Percentiles rank a stretch among this genome's conserved stretches.
These are phyloP conservation scores for Tricholoma sp. DNA, from an alignment of 768 basidiomycete species.

Conservation along the genomic window DNA sequence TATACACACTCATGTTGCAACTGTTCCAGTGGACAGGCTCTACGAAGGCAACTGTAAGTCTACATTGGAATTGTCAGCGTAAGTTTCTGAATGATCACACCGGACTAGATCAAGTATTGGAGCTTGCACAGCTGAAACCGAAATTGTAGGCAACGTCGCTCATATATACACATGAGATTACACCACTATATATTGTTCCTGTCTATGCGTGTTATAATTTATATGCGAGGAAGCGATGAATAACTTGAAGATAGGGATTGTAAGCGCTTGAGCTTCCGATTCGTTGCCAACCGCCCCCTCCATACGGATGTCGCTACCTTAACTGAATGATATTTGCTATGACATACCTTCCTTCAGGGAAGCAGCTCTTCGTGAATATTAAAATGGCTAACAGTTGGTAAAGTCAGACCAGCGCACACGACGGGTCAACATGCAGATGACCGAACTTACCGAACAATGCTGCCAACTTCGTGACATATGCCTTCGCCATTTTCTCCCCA, in stretches of 20 bases:
- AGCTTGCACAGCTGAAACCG: background rate
- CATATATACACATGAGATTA: background rate
- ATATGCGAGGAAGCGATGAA: no score
- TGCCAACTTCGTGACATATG: constrained; percentile 57
- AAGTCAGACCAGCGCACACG: background rate
- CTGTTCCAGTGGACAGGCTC: constrained; percentile 69
- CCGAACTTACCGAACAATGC: constrained; percentile 60
- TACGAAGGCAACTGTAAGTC: constrained; percentile 79
- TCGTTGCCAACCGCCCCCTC: no score
- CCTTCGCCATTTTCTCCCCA: constrained; percentile 69
- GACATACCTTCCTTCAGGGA: background rate
- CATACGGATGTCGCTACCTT: no score
- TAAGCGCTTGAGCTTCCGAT: no score
- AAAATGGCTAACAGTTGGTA: constrained; percentile 28
- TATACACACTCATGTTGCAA: constrained; percentile 57
- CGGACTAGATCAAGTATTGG: background rate
- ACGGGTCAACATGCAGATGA: background rate
- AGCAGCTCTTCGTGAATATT: constrained; percentile 46
- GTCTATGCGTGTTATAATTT: no score
- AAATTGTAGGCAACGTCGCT: background rate
- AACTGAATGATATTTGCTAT: no score
- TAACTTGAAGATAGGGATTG: no score
- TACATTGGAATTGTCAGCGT: background rate
- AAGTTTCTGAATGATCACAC: background rate
- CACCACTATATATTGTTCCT: no score